A percentile compares a stretch with the other conserved stretches of the same genome.
phyloP scores from a whole-genome alignment of 2,329 filamentous ascomycete genomes.

The Leptosphaerulina australis region DNA sequence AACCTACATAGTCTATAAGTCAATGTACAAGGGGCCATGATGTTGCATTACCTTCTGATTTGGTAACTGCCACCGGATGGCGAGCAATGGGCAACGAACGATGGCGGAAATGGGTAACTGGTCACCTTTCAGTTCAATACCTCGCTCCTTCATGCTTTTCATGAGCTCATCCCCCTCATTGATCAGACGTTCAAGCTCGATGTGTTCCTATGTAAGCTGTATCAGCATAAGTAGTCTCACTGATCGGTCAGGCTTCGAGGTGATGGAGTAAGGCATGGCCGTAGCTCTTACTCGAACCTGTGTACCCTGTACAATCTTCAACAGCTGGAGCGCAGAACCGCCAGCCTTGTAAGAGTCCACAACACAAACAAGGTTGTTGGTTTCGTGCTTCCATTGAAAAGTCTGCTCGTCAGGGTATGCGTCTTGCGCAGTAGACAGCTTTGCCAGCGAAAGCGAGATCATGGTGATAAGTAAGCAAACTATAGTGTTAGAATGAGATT shows the following conservation, averaged over 20 bases:
- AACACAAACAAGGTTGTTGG: conserved; percentile 39
- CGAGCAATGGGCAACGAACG: conserved; percentile 48
- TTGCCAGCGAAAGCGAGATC: conserved; percentile 41
- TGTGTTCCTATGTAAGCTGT: conserved; percentile 24
- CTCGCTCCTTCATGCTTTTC: conserved; percentile 28
- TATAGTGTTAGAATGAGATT: conserved; percentile 20
- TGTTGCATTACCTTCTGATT: conserved; percentile 41
- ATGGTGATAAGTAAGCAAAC: conserved; percentile 22
- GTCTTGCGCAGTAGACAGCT: conserved; percentile 44
- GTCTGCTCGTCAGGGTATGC: conserved; percentile 31
- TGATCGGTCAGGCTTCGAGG: background rate
- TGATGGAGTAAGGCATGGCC: background rate
- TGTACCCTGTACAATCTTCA: conserved; percentile 51
- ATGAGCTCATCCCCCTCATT: conserved; percentile 27
- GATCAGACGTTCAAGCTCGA: conserved; percentile 35
- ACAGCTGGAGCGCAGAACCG: conserved; percentile 34
- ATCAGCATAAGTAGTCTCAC: conserved; percentile 8
- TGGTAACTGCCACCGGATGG: conserved; percentile 49
- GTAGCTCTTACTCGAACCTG: conserved; percentile 50
- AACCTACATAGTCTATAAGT: conserved; percentile 40
- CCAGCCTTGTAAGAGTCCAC: conserved; percentile 41
- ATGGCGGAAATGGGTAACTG: conserved; percentile 55
- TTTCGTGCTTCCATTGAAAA: conserved; percentile 47
- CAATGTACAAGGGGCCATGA: background rate
- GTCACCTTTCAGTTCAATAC: conserved; percentile 43